Conservation (phyloP, 768 basidiomycete species). For the Boletus insuetus region DNA sequence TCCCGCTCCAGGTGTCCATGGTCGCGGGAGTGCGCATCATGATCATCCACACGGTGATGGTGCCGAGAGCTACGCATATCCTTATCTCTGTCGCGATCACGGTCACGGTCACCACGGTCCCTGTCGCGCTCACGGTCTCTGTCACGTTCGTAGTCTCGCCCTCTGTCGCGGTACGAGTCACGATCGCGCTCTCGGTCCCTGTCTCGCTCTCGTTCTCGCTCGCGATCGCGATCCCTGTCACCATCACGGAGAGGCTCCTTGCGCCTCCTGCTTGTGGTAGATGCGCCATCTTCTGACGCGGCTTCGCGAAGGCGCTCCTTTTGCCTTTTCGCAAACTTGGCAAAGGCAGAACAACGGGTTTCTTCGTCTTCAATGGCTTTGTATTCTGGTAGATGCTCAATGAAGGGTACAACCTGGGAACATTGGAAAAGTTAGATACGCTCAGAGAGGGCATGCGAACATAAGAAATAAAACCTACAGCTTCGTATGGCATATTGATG, state of each 20-base stretch:
- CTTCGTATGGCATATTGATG: conserved; percentile 71
- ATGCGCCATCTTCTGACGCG: conserved; percentile 80
- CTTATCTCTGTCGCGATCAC: conserved; percentile 42
- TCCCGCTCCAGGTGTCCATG: conserved; percentile 34
- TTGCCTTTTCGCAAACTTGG: conserved; percentile 86
- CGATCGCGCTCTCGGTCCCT: conserved; percentile 26
- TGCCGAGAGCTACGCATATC: conserved; percentile 36
- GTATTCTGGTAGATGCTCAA: conserved; percentile 83
- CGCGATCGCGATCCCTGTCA: conserved; percentile 45
- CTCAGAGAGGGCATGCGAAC: neutral
- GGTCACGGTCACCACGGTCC: conserved; percentile 41
- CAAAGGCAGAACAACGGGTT: conserved; percentile 72
- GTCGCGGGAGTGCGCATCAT: conserved; percentile 33
- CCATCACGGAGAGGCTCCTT: conserved; percentile 64
- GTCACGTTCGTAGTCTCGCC: conserved; percentile 39
- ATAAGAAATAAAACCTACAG: conserved; percentile 46
- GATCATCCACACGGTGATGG: conserved; percentile 36
- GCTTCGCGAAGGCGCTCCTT: conserved; percentile 82
- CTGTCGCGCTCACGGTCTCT: conserved; percentile 41
- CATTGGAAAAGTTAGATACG: neutral
- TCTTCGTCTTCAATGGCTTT: conserved; percentile 89
- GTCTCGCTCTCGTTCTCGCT: conserved; percentile 34
- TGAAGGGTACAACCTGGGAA: conserved; percentile 63
- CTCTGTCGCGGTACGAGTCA: conserved; percentile 29
- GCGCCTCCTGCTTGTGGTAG: conserved; percentile 74